These are phyloP conservation scores for Umbellularia californica DNA, from an alignment of 164 flowering plant species.

Conservation along the genomic window DNA sequence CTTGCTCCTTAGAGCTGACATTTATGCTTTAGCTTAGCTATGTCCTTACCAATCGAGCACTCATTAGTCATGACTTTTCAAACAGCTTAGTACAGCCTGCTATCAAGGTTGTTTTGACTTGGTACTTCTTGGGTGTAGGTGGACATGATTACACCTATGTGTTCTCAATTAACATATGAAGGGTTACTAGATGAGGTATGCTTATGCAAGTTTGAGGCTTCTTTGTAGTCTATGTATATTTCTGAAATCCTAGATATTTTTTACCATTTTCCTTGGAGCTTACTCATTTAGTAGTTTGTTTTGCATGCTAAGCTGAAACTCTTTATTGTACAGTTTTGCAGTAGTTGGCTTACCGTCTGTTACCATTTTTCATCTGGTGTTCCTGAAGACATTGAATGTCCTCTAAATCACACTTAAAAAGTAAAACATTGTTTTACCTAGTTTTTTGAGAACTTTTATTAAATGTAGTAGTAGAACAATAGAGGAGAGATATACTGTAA, in stretches of 20 bases:
- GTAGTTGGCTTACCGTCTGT: neutral
- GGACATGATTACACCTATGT: slow-evolving; percentile 98
- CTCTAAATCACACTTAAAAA: too few species aligned
- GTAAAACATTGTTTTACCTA: too few species aligned
- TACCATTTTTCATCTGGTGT: neutral
- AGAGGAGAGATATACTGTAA: too few species aligned
- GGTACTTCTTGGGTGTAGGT: slow-evolving; percentile 45
- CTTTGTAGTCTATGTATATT: neutral
- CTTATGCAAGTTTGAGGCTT: neutral
- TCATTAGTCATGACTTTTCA: too few species aligned
- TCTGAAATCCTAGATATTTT: neutral
- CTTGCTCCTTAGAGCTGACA: neutral
- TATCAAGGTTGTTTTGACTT: slow-evolving; percentile 2
- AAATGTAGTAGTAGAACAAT: too few species aligned
- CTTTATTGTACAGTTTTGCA: neutral
- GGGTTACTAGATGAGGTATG: slow-evolving; percentile 93
- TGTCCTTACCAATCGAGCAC: neutral
- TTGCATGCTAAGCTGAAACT: neutral
- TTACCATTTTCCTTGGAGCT: neutral
- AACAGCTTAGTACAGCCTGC: neutral
- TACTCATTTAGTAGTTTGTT: slow-evolving; percentile 1
- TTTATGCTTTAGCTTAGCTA: neutral
- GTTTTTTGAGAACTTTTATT: too few species aligned
- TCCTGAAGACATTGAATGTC: neutral
- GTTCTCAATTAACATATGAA: slow-evolving; percentile 90